phyloP scores from a whole-genome alignment of 2,329 filamentous ascomycete genomes.

The Scedosporium minutisporum region DNA sequence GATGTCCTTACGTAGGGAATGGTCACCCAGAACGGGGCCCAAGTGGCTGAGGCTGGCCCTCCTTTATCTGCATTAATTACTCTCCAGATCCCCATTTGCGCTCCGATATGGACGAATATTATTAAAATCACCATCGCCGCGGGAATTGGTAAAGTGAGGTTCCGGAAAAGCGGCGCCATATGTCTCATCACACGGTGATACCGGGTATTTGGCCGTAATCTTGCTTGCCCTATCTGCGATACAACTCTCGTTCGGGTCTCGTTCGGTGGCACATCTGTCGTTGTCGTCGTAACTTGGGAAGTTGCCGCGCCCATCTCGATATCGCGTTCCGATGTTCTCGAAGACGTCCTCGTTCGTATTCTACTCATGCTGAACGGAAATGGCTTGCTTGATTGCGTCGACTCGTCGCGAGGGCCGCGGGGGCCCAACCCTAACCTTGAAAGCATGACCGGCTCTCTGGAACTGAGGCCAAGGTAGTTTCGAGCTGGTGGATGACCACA shows the following conservation, averaged over 20 bases:
- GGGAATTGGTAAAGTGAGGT: not conserved
- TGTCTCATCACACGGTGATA: not conserved
- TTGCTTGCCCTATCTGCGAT: not conserved
- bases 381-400: not conserved
- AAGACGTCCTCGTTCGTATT: not conserved
- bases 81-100: not conserved
- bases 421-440: not conserved
- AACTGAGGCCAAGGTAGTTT: no score
- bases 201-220: not conserved
- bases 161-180: not conserved
- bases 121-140: constrained; percentile 1
- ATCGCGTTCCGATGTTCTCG: not conserved
- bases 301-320: not conserved
- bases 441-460: not conserved
- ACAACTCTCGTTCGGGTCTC: not conserved
- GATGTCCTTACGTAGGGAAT: not conserved
- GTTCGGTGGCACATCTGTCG: not conserved
- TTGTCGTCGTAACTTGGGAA: not conserved
- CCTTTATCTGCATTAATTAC: not conserved
- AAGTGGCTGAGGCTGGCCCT: not conserved
- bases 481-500: no score
- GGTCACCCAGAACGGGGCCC: constrained; percentile 5
- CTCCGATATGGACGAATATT: constrained; percentile 1
- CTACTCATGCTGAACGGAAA: not conserved
- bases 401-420: not conserved